Evolutionary conservation across 495 filamentous ascomycete genomes (phyloP), one percentile per base, ranked within the genome.

Genomic region (Letharia lupina): DNA sequence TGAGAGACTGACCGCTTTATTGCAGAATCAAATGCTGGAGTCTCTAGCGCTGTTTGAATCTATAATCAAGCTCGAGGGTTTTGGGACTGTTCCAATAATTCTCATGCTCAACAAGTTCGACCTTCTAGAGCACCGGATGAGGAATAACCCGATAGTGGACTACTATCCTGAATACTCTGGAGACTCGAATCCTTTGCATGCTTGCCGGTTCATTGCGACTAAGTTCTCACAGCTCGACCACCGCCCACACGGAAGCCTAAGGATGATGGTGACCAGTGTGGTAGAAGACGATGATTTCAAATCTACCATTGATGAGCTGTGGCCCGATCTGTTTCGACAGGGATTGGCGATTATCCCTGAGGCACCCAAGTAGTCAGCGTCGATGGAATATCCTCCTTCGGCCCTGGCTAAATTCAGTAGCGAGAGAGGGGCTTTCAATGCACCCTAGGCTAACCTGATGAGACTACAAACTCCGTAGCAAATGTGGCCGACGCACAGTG

Each of bases 211-310:
- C 33, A 58, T 65, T 23, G 63, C 58, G 7, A 37, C 57, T 67
- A 73, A 7, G 62, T 71, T n/a, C 77, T 78, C 11, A 69, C 70
- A 58, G 57, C 72, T 42, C 73, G 86, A 75, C 79, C 82, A 10
- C 86, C 89, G 31, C 77, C 76, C 33, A 74, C 82, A 9, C 91
- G 92, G 63, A 89, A 96, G 18, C 12, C 39, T 68, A 5, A 56
- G 40, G 33, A 50, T 57, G 9, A 18, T 33, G 12, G 18, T 68
- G 13, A 45, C 57, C 20, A 40, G 58, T 60, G 62, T 54, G 4
- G 41, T 65, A 18, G 56, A 68, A 2, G 31, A 31, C 5, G 28
- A 16, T 6, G 28, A 12, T 23, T 63, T 63, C 48, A 37, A 45
- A 35, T 33, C n/a, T 15, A 40, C 28, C 7, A 37, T 63, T 6